These are phyloP conservation scores for Mycosphaerella sp. DNA, from an alignment of 2,329 filamentous ascomycete species.

Conservation along the genomic window DNA sequence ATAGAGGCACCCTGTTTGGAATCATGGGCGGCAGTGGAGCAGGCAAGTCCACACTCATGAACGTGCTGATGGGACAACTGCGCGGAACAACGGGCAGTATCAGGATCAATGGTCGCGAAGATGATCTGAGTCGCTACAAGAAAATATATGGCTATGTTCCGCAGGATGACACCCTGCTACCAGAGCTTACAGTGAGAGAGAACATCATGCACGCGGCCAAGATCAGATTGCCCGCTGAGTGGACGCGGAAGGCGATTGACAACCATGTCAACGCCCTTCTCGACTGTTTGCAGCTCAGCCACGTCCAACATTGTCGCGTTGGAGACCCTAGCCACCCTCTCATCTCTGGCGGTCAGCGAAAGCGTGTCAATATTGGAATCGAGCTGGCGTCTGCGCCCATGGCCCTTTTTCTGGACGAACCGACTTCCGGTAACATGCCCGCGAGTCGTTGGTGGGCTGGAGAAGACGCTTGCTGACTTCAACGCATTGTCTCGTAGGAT, in stretches of 20 bases:
- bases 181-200: slow-evolving; percentile 55
- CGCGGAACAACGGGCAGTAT: slow-evolving; percentile 46
- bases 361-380: slow-evolving; percentile 53
- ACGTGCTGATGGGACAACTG: slow-evolving; percentile 55
- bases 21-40: slow-evolving; percentile 57
- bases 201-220: slow-evolving; percentile 56
- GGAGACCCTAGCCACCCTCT: slow-evolving; percentile 48
- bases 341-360: slow-evolving; percentile 53
- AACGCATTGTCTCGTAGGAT: slow-evolving; percentile 11
- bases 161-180: slow-evolving; percentile 55
- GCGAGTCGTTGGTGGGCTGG: background rate
- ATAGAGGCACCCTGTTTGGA: slow-evolving; percentile 50
- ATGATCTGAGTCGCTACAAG: slow-evolving; percentile 47
- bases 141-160: slow-evolving; percentile 58
- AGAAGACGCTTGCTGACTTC: background rate
- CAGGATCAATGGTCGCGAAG: slow-evolving; percentile 46
- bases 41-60: slow-evolving; percentile 55
- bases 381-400: slow-evolving; percentile 53
- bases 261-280: slow-evolving; percentile 53
- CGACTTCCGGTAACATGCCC: slow-evolving; percentile 18
- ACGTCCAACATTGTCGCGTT: slow-evolving; percentile 48
- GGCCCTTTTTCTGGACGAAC: slow-evolving; percentile 36
- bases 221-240: slow-evolving; percentile 48
- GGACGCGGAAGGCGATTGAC: slow-evolving; percentile 46
- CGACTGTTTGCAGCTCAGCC: slow-evolving; percentile 47